Evolutionary conservation across 306 rosid species (phyloP), one percentile per base, ranked within the genome.

Genomic region (Pueraria montana): DNA sequence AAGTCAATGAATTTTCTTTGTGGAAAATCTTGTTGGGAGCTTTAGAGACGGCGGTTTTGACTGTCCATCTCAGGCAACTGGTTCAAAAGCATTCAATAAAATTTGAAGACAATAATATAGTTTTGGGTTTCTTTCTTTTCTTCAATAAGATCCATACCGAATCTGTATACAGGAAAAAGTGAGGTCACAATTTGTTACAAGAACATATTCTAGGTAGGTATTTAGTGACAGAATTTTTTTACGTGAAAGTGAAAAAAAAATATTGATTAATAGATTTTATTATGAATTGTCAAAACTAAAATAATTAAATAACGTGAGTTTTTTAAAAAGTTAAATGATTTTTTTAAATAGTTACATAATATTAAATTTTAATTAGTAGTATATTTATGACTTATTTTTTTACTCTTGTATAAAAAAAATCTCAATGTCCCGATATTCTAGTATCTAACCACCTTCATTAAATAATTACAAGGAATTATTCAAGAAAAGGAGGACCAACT

Each of bases 1-100:
- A 17, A 67, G 78, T 80, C 87, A 84, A 74, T 11, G 8, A 38
- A 32, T 45, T 55, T 80, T 84, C 84, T 67, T 36, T 66, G 82
- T 74, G 77, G 84, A 80, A 82, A 79, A 36, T 6, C 43, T 50
- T 14, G n/a, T 7, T 10, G 11, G 45, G 6, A 9, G 21, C 61
- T 63, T 67, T 85, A 8, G 81, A 86, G 95, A 73, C 91, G 92
- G 85, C 89, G 84, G 84, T 69, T 88, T 89, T 88, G 95, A 91
- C 91, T 62, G 23, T 72, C 76, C 55, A 58, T 26, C 76, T 71
- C 40, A 64, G 1, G 7, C 42, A 77, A 16, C 1, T n/a, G 17
- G 0, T 3, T 66, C 56, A 77, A 45, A 58, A 63, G 13, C 55
- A 61, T 59, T 46, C 65, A 45, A 48, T 32, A 30, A 72, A 42